These are phyloP conservation scores for Colletotrichum cereale DNA, from an alignment of 2,329 filamentous ascomycete species.

Conservation along the genomic window DNA sequence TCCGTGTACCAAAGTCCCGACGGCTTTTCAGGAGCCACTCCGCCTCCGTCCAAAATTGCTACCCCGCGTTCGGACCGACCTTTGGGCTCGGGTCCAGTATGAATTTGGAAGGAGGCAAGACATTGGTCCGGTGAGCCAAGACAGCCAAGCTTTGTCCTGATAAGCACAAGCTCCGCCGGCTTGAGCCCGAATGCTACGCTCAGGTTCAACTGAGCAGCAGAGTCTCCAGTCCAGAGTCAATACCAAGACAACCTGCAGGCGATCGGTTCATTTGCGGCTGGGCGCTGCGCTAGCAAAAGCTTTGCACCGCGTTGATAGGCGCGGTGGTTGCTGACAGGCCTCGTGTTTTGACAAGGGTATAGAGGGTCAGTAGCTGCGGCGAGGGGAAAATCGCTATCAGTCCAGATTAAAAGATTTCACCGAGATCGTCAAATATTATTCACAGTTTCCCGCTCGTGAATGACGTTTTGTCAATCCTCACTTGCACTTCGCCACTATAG, in stretches of 20 bases:
- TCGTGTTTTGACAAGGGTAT: not conserved
- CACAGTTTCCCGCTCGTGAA: not conserved
- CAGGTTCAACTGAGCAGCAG: not conserved
- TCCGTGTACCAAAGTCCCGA: not conserved
- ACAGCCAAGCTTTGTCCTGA: conserved; percentile 39
- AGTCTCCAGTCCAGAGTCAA: not conserved
- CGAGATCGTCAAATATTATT: not conserved
- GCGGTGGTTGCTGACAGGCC: not conserved
- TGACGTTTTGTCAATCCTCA: too few species aligned
- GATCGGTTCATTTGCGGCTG: conserved; percentile 17
- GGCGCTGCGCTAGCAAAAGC: not conserved
- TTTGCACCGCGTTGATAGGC: not conserved
- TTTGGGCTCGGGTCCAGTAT: conserved; percentile 12
- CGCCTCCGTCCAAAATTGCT: conserved; percentile 2
- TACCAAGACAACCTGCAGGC: conserved; percentile 15
- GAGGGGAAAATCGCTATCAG: conserved; percentile 18
- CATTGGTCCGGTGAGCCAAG: conserved; percentile 34
- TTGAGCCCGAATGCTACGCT: conserved; percentile 27
- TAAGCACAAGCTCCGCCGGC: conserved; percentile 22
- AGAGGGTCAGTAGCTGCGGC: not conserved
- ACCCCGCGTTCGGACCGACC: conserved; percentile 26
- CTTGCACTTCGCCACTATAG: too few species aligned
- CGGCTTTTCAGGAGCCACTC: not conserved
- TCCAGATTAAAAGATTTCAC: not conserved
- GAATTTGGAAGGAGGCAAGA: conserved; percentile 39